phyloP scores from a whole-genome alignment of 2,329 filamentous ascomycete genomes.

The Nothophoma quercina region DNA sequence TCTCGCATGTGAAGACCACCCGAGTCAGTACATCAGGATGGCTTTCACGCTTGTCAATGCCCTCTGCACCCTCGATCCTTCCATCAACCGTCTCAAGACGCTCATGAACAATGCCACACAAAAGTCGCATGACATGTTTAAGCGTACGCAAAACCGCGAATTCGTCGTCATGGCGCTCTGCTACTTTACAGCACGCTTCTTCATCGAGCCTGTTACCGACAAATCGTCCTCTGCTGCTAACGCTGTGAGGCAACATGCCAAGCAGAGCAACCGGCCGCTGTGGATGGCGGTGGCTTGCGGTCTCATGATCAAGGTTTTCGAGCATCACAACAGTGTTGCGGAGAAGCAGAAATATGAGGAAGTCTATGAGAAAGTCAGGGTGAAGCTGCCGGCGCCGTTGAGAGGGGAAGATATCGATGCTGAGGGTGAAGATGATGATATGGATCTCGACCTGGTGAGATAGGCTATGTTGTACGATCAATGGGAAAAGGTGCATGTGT shows the following conservation, averaged over 20 bases:
- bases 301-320: constrained; percentile 39
- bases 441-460: constrained; percentile 3
- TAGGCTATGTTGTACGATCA: neutral
- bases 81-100: constrained; percentile 79
- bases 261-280: constrained; percentile 27
- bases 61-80: constrained; percentile 65
- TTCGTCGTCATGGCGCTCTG: constrained; percentile 84
- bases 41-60: constrained; percentile 80
- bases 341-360: constrained; percentile 33
- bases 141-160: constrained; percentile 75
- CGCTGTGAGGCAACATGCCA: constrained; percentile 40
- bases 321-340: constrained; percentile 35
- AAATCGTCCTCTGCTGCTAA: constrained; percentile 59
- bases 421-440: constrained; percentile 33
- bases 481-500: constrained; percentile 1
- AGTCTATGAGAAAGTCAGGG: constrained; percentile 31
- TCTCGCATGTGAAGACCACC: constrained; percentile 71
- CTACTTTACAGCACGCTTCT: constrained; percentile 84
- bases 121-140: constrained; percentile 72
- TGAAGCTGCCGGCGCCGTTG: constrained; percentile 34
- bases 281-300: constrained; percentile 46
- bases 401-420: constrained; percentile 30
- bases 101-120: constrained; percentile 66
- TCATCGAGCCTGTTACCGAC: constrained; percentile 77
- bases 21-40: constrained; percentile 77